These are phyloP conservation scores for Paracoccidioides lutzii DNA, from an alignment of 2,329 filamentous ascomycete genomes.

Conservation along the genomic window DNA sequence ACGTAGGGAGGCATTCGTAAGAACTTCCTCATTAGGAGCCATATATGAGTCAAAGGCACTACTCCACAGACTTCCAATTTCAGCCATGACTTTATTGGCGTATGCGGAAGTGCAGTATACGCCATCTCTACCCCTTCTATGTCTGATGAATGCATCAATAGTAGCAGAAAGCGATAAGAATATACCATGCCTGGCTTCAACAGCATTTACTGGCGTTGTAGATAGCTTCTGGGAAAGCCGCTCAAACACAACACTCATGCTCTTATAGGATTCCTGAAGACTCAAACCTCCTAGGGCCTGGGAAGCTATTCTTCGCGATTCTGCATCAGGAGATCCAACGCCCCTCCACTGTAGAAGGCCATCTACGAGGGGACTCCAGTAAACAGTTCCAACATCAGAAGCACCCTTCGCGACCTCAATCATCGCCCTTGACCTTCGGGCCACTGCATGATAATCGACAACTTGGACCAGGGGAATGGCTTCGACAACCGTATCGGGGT, in stretches of 20 bases:
- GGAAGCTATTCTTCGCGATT: constrained; percentile 60
- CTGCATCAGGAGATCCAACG: constrained; percentile 63
- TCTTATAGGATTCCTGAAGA: constrained; percentile 20
- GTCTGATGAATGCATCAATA: constrained; percentile 21
- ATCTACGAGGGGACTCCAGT: constrained; percentile 57
- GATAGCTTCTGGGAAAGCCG: constrained; percentile 23
- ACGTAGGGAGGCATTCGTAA: constrained; percentile 27
- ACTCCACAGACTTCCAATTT: constrained; percentile 23
- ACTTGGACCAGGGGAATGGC: constrained; percentile 79
- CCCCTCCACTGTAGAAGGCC: constrained; percentile 76
- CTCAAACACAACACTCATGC: constrained; percentile 21
- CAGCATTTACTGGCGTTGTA: constrained; percentile 27
- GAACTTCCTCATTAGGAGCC: constrained; percentile 25
- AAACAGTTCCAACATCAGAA: constrained; percentile 49
- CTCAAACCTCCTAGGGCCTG: constrained; percentile 48
- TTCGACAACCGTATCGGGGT: constrained; percentile 69
- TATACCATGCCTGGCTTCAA: constrained; percentile 33
- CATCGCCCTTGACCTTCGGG: constrained; percentile 71
- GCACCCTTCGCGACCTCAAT: constrained; percentile 60
- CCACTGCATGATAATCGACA: constrained; percentile 88
- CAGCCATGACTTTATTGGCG: constrained; percentile 14
- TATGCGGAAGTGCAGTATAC: constrained; percentile 14
- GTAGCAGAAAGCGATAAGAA: constrained; percentile 29
- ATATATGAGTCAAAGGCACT: constrained; percentile 23
- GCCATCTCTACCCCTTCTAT: constrained; percentile 11